These are phyloP conservation scores for Cercospora brassicicola DNA, from an alignment of 2,329 filamentous ascomycete genomes.

Conservation along the genomic window DNA sequence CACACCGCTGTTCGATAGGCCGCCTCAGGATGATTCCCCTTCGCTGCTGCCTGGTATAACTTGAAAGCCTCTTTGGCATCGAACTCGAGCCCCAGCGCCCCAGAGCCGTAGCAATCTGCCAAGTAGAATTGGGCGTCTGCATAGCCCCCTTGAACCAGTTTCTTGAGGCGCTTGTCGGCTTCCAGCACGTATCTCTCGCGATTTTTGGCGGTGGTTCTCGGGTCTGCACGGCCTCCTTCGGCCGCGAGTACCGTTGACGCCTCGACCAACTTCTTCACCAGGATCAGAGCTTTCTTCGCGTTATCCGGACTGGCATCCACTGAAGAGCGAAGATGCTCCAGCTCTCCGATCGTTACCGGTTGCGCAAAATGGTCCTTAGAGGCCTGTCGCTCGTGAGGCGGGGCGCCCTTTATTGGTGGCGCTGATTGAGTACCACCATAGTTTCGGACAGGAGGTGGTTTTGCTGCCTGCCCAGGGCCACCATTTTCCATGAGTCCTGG, in stretches of 20 bases:
- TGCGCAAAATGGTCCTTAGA: conserved; percentile 28
- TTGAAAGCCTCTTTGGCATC: conserved; percentile 92
- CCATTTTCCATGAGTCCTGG: conserved; percentile 44
- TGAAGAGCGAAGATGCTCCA: conserved; percentile 67
- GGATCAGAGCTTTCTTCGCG: conserved; percentile 65
- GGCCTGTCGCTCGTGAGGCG: conserved; percentile 27
- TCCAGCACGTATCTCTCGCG: conserved; percentile 83
- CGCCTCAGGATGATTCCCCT: conserved; percentile 78
- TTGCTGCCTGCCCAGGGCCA: conserved; percentile 37
- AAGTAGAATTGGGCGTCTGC: conserved; percentile 89
- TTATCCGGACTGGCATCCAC: conserved; percentile 73
- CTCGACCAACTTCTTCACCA: conserved; percentile 84
- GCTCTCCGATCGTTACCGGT: conserved; percentile 74
- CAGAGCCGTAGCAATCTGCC: conserved; percentile 84
- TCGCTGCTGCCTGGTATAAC: conserved; percentile 90
- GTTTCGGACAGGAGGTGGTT: conserved; percentile 56
- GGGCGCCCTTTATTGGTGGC: conserved; percentile 31
- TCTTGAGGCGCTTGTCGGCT: conserved; percentile 88
- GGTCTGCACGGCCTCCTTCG: conserved; percentile 70
- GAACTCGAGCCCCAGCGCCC: conserved; percentile 71
- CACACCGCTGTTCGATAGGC: conserved; percentile 96
- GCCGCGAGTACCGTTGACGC: conserved; percentile 77
- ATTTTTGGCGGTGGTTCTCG: conserved; percentile 60
- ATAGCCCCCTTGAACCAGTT: conserved; percentile 71
- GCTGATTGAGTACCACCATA: conserved; percentile 45